Evolutionary conservation across 1,139 yeast genomes (phyloP), one percentile per base, ranked within the genome.

Genomic region (Taphrina wiesneri): DNA sequence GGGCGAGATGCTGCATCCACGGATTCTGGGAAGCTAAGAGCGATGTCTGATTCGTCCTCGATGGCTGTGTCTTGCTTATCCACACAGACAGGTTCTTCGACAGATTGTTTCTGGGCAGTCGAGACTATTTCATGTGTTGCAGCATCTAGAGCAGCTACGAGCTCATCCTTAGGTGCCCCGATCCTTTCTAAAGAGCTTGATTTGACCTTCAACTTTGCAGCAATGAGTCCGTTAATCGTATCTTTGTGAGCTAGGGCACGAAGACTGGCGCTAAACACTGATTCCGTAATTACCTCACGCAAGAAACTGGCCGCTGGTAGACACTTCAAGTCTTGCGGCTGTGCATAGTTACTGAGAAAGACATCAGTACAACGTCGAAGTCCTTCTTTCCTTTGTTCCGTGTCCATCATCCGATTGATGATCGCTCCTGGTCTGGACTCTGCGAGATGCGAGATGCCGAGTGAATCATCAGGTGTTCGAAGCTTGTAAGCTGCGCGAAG

Each of bases 401-500:
- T 5, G 25, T 60, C 43, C 46, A 51, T 26, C 51, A 60, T 28
- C 4, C 56, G 57, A 7, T 17, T 28, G 9, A 41, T 9, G 45
- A 46, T 32, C n/a, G 64, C 26, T 5, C 51, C 52, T 17, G 64
- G 64, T 23, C 15, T n/a, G 9, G 39, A n/a, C 23, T 11, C 19
- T 2, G 64, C 39, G 15, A 49, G 25, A n/a, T 28, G 23, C 26
- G n/a, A 23, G 1, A 59, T 25, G 1, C 56, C 64, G 2, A 36
- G 25, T 15, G 26, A 17, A 30, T 51, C 57, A 11, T 36, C 26
- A 17, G 17, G 9, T 9, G 36, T 43, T 28, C 39, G 49, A 13
- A 54, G 17, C 3, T 39, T 54, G 49, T 60, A 21, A 2, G 51
- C 49, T n/a, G 15, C 19, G 9, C 52, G 64, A 15, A 60, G 30